phyloP scores from a whole-genome alignment of 1,139 yeast species.

The Scheffersomyces quercinus region DNA sequence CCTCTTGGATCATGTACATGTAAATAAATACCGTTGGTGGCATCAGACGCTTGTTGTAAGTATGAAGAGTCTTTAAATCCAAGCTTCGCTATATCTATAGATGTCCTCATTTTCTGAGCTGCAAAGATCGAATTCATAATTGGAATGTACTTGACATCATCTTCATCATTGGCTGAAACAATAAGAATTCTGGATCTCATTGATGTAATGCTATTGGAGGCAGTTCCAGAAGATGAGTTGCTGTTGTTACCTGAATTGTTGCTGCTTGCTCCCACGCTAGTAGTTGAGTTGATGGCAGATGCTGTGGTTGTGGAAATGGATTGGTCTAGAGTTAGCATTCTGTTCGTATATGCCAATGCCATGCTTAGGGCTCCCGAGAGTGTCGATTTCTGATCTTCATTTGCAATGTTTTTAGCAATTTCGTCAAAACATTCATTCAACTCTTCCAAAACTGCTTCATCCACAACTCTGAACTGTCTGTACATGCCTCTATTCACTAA shows the following conservation, averaged over 20 bases:
- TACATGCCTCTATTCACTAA: constrained; percentile 58
- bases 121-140: constrained; percentile 96
- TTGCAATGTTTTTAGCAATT: constrained; percentile 17
- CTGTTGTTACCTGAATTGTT: constrained; percentile 8
- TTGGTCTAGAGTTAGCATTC: constrained; percentile 56
- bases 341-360: constrained; percentile 78
- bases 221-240: constrained; percentile 13
- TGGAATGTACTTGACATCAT: constrained; percentile 81
- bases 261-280: constrained; percentile 22
- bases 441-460: constrained; percentile 70
- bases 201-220: constrained; percentile 28
- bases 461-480: constrained; percentile 80
- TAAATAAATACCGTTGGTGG: constrained; percentile 88
- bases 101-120: constrained; percentile 87
- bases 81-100: constrained; percentile 87
- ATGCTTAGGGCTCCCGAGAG: constrained; percentile 78
- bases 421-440: constrained; percentile 50
- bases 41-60: constrained; percentile 93
- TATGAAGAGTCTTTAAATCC: constrained; percentile 73
- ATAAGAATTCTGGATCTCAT: constrained; percentile 74
- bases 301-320: constrained; percentile 49
- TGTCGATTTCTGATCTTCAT: constrained; percentile 34
- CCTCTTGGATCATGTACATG: constrained; percentile 76
- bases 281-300: constrained; percentile 45
- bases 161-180: constrained; percentile 75